Evolutionary conservation across 2,329 filamentous ascomycete species (phyloP).

Genomic region (Alternaria solani): DNA sequence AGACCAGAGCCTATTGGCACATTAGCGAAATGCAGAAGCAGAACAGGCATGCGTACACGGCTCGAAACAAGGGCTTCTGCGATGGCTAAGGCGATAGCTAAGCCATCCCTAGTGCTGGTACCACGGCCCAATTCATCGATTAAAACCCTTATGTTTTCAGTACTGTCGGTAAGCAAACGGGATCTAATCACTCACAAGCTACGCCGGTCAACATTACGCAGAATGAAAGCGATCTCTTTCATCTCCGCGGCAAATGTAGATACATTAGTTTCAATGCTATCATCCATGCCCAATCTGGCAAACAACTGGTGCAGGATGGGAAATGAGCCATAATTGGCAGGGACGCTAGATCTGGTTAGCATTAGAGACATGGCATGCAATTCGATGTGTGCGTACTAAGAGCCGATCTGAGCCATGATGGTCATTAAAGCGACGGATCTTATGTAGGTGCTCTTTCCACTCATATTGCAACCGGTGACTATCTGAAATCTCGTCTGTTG

Average conservation of each 20-base stretch:
- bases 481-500: conserved; percentile 86
- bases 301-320: conserved; percentile 85
- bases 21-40: conserved; percentile 1
- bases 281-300: conserved; percentile 84
- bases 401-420: conserved; percentile 93
- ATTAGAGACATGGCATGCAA: neutral
- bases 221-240: conserved; percentile 93
- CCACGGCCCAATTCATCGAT: conserved; percentile 93
- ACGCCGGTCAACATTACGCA: conserved; percentile 78
- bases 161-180: neutral
- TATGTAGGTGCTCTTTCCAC: conserved; percentile 93
- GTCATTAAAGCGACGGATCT: conserved; percentile 82
- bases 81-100: conserved; percentile 89
- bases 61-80: conserved; percentile 86
- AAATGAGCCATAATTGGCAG: conserved; percentile 82
- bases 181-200: conserved; percentile 61
- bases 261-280: conserved; percentile 87
- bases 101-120: conserved; percentile 85
- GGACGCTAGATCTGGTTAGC: conserved; percentile 61
- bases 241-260: conserved; percentile 96
- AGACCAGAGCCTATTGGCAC: conserved; percentile 69
- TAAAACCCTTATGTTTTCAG: conserved; percentile 61
- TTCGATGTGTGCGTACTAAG: conserved; percentile 61
- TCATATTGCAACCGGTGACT: conserved; percentile 98
- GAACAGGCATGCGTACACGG: conserved; percentile 36